These are phyloP conservation scores for Mychonastes homosphaera DNA, from an alignment of 139 green algal genomes.

Conservation along the genomic window DNA sequence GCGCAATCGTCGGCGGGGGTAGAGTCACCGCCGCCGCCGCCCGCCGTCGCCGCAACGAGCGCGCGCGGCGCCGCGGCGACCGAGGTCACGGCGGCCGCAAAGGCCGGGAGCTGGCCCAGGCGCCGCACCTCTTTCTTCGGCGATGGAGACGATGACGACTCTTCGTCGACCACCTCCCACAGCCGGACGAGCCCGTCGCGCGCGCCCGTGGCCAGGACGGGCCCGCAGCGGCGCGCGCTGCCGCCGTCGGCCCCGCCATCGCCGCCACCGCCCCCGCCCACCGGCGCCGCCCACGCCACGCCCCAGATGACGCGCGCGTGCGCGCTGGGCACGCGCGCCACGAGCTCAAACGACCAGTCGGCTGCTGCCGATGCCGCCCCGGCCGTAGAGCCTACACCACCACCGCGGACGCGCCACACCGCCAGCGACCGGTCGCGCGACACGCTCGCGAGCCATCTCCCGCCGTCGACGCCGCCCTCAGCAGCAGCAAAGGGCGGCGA, in stretches of 20 bases:
- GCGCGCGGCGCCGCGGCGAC: constrained; percentile 37
- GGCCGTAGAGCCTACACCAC: background rate
- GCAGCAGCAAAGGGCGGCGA: constrained; percentile 36
- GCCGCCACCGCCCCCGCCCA: constrained; percentile 10
- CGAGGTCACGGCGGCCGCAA: constrained; percentile 38
- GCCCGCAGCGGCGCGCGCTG: background rate
- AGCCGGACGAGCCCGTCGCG: constrained; percentile 65
- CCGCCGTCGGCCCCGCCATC: background rate
- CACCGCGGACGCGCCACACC: background rate
- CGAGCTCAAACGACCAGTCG: constrained; percentile 26
- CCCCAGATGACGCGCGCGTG: constrained; percentile 72
- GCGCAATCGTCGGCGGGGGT: background rate
- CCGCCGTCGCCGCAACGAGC: constrained; percentile 5
- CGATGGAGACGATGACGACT: background rate
- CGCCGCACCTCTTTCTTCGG: background rate
- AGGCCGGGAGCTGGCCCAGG: constrained; percentile 18
- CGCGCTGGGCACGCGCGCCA: constrained; percentile 38
- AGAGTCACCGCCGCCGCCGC: background rate
- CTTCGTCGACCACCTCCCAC: constrained; percentile 28
- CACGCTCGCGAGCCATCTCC: constrained; percentile 41
- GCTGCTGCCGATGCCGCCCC: constrained; percentile 6
- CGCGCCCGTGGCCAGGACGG: constrained; percentile 55
- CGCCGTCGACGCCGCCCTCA: constrained; percentile 54
- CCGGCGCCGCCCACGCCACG: constrained; percentile 54
- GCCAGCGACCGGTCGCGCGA: background rate